A percentile compares a stretch with the other conserved stretches of the same genome.
These are phyloP conservation scores for Aspergillus incahuasiensis DNA, from an alignment of 495 filamentous ascomycete genomes.

Conservation along the genomic window DNA sequence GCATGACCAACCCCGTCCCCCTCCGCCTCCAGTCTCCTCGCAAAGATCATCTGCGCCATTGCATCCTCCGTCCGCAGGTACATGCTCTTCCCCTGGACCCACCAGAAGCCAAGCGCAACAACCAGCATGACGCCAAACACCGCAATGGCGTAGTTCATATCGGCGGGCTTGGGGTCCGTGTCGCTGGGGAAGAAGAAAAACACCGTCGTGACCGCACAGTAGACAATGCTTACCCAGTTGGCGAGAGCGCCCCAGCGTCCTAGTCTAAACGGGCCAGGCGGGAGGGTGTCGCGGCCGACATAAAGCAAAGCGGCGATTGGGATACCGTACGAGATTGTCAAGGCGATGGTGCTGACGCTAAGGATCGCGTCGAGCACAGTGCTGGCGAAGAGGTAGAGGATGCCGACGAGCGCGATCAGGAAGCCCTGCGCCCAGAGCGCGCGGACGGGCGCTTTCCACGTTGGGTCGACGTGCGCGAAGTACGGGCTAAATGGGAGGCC, in stretches of 20 bases:
- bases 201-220: slow-evolving; percentile 38
- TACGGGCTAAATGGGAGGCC: slow-evolving; percentile 45
- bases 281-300: slow-evolving; percentile 39
- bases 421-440: slow-evolving; percentile 42
- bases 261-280: slow-evolving; percentile 34
- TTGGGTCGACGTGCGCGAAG: slow-evolving; percentile 38
- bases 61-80: slow-evolving; percentile 42
- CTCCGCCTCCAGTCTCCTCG: slow-evolving; percentile 7
- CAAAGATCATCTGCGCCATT: slow-evolving; percentile 36
- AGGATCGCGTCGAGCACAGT: slow-evolving; percentile 43
- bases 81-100: slow-evolving; percentile 29
- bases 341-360: slow-evolving; percentile 43
- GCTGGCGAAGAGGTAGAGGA: slow-evolving; percentile 44
- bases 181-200: slow-evolving; percentile 43
- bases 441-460: slow-evolving; percentile 41
- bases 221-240: slow-evolving; percentile 39
- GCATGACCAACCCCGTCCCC: background rate
- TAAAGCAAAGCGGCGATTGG: slow-evolving; percentile 36
- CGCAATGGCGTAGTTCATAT: slow-evolving; percentile 47
- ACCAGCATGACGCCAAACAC: slow-evolving; percentile 48
- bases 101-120: slow-evolving; percentile 40
- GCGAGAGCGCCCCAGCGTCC: slow-evolving; percentile 27
- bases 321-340: slow-evolving; percentile 43
- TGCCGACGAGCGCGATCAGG: slow-evolving; percentile 39
- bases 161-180: slow-evolving; percentile 33